phyloP scores from a whole-genome alignment of 768 basidiomycete genomes.

The Hemileccinum rubropunctum region DNA sequence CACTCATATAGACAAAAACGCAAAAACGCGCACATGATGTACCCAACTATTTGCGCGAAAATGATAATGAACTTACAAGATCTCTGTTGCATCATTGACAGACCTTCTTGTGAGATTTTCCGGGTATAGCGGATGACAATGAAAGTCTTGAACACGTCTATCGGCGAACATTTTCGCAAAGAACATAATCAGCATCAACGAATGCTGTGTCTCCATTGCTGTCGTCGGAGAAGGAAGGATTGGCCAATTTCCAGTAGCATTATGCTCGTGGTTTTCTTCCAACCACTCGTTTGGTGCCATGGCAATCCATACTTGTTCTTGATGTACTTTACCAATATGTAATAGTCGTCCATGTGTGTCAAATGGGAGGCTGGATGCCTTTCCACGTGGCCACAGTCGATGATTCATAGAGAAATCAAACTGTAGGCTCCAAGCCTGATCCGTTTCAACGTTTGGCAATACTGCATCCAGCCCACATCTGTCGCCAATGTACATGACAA shows the following conservation, averaged over 20 bases:
- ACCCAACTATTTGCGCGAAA: too few species aligned
- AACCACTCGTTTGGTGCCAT: slow-evolving; percentile 2
- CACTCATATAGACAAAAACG: too few species aligned
- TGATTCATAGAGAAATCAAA: not conserved
- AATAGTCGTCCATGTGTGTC: not conserved
- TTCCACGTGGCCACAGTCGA: not conserved
- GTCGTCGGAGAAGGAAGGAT: not conserved
- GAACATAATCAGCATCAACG: not conserved
- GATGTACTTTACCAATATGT: not conserved
- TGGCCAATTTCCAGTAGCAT: not conserved
- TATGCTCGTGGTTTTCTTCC: not conserved
- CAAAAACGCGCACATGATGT: too few species aligned
- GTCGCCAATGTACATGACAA: slow-evolving; percentile 1
- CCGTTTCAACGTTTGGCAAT: rapidly evolving
- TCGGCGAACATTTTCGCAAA: not conserved
- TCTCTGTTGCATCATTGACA: not conserved
- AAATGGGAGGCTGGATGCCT: not conserved
- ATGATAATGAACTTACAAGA: not conserved
- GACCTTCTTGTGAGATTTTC: not conserved
- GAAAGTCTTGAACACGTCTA: not conserved
- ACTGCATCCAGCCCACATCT: not conserved
- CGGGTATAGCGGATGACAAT: not conserved
- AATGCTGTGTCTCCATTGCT: not conserved
- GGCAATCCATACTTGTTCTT: not conserved
- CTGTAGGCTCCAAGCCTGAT: not conserved